These are phyloP conservation scores for Agroathelia rolfsii DNA, from an alignment of 1,284 basidiomycete species.

Conservation along the genomic window DNA sequence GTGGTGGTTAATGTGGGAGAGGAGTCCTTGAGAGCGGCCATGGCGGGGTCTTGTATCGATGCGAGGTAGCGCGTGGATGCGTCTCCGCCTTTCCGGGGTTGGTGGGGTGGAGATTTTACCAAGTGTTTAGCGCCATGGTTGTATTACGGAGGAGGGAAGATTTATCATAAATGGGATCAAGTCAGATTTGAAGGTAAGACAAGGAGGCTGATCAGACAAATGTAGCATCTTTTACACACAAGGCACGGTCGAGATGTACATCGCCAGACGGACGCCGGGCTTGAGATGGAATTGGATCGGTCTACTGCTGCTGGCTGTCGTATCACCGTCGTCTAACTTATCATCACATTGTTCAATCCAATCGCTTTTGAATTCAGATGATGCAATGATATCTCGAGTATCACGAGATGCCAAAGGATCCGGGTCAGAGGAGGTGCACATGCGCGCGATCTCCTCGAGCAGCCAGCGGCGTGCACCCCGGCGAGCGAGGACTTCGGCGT, in stretches of 20 bases:
- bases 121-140: too few species aligned
- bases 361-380: conserved; percentile 18
- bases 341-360: conserved; percentile 33
- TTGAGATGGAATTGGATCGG: too few species aligned
- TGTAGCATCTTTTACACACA: too few species aligned
- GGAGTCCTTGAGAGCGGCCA: conserved; percentile 59
- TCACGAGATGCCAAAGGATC: conserved; percentile 11
- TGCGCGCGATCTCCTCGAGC: conserved; percentile 52
- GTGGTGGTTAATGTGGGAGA: too few species aligned
- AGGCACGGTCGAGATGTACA: conserved; percentile 88
- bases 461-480: conserved; percentile 79
- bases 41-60: conserved; percentile 53
- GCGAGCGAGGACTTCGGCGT: conserved; percentile 84
- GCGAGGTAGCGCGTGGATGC: conserved; percentile 78
- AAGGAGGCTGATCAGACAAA: too few species aligned
- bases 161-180: too few species aligned
- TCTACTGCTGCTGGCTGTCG: too few species aligned
- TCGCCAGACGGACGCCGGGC: conserved; percentile 40
- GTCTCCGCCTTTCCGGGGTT: conserved; percentile 64
- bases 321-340: conserved; percentile 38
- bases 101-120: not conserved
- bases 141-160: too few species aligned
- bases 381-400: too few species aligned
- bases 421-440: too few species aligned
- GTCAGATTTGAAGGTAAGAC: not conserved